Evolutionary conservation across 441 rosid species (phyloP), one percentile per base, ranked within the genome.

Genomic region (Populus hybrid): DNA sequence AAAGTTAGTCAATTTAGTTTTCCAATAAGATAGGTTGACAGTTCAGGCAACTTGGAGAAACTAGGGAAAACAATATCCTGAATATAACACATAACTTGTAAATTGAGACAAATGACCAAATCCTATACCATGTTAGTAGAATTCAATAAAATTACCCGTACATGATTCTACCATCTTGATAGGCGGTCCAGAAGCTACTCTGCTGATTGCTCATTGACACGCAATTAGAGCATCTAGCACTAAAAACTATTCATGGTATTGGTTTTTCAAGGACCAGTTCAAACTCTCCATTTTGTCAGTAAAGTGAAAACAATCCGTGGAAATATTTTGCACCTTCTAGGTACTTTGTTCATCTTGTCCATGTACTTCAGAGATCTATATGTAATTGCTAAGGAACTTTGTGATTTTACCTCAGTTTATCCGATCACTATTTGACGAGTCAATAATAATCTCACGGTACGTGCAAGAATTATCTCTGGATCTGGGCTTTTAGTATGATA

Each of bases 101-200:
- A 61, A 69, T 69, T 21, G 21, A 67, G 70, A 20, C 4, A 32
- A 30, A 1, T 14, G 38, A 32, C 16, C 40, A 64, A n/a, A 64
- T 23, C 67, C 30, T n/a, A 9, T 4, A n/a, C 32, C 11, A 21
- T 6, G 23, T 7, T 64, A 14, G 59, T 24, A 64, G 16, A 63
- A 74, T 34, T 74, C 59, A 74, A 24, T 38, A 23, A 14, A 63
- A 65, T 23, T 38, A n/a, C 23, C 70, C 23, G n/a, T 10, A 18
- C 34, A 3, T 8, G 40, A 23, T 59, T 75, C 54, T 9, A 63
- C 36, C 26, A 66, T 24, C 63, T 67, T 12, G n/a, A 20, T 8
- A 38, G 40, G 26, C 82, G 32, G 11, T 5, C 30, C 59, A 73
- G 24, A 67, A 50, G 75, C 75, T 59, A n/a, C 72, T 14, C 26